These are phyloP conservation scores for Pleurostoma richardsiae DNA, from an alignment of 2,329 filamentous ascomycete genomes.

Conservation along the genomic window DNA sequence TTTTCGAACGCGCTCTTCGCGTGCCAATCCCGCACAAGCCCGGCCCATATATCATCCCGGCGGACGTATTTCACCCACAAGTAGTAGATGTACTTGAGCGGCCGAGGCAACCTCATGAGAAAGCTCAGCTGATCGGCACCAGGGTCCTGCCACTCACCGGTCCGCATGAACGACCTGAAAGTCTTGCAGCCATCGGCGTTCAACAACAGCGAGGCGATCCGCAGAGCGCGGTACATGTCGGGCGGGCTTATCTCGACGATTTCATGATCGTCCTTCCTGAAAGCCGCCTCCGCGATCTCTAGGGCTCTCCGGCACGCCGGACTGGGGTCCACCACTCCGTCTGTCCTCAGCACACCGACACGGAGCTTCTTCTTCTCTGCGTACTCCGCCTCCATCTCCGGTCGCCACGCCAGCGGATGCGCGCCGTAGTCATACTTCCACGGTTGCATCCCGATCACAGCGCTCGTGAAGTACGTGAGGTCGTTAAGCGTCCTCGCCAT, in stretches of 20 bases:
- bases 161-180: constrained; percentile 70
- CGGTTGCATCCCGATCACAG: constrained; percentile 73
- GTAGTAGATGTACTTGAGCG: constrained; percentile 81
- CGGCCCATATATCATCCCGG: constrained; percentile 72
- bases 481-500: constrained; percentile 87
- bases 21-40: constrained; percentile 67
- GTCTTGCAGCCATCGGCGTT: constrained; percentile 80
- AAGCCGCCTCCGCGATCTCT: constrained; percentile 62
- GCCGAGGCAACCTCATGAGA: constrained; percentile 67
- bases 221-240: constrained; percentile 67
- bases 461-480: constrained; percentile 76
- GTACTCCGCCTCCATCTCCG: constrained; percentile 54
- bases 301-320: constrained; percentile 79
- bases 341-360: constrained; percentile 73
- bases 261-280: constrained; percentile 69
- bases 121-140: constrained; percentile 71
- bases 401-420: constrained; percentile 77
- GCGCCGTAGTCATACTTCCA: constrained; percentile 87
- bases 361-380: constrained; percentile 58
- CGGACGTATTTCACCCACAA: constrained; percentile 83
- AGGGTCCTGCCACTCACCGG: constrained; percentile 72
- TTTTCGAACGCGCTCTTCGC: constrained; percentile 71
- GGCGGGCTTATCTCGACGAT: constrained; percentile 62
- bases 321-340: constrained; percentile 79
- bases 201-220: constrained; percentile 73